A percentile compares a stretch with the other conserved stretches of the same genome.
These are phyloP conservation scores for Hypholoma fasciculare DNA, from an alignment of 768 basidiomycete species.

Conservation along the genomic window DNA sequence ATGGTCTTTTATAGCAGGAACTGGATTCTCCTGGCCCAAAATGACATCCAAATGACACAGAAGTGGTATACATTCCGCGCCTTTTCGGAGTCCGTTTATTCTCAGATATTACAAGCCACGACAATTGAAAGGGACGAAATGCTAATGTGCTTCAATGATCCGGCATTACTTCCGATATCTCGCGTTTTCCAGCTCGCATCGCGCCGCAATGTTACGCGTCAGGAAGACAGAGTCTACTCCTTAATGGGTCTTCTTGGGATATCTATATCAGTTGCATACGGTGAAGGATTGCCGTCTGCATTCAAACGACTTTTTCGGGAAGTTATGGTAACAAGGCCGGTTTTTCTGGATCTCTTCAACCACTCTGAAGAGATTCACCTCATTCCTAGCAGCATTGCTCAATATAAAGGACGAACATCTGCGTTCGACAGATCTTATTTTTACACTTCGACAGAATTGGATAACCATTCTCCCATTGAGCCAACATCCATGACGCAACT, in stretches of 20 bases:
- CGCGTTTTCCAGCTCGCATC: not conserved
- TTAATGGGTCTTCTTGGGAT: conserved; percentile 3
- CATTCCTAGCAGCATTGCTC: not conserved
- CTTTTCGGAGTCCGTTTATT: not conserved
- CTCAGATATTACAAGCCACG: not conserved
- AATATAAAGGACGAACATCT: not conserved
- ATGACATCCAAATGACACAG: not conserved
- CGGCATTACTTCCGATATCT: not conserved
- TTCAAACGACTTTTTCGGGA: not conserved
- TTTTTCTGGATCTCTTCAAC: not conserved
- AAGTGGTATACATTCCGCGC: not conserved
- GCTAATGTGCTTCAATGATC: not conserved
- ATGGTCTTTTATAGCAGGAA: not conserved
- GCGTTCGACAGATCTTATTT: not conserved
- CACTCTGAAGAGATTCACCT: too few relatives aligned
- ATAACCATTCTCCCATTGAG: too few relatives aligned
- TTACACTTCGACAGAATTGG: not conserved
- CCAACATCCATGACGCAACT: not conserved
- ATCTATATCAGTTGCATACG: not conserved
- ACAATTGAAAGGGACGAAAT: not conserved
- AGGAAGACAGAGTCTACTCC: not conserved
- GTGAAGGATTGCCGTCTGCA: not conserved
- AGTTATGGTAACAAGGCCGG: not conserved
- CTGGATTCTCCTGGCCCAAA: not conserved
- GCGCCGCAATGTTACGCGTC: not conserved